Evolutionary conservation across 2,329 filamentous ascomycete genomes (phyloP), one percentile per base, ranked within the genome.

Genomic region (Mycosphaerella sp.): DNA sequence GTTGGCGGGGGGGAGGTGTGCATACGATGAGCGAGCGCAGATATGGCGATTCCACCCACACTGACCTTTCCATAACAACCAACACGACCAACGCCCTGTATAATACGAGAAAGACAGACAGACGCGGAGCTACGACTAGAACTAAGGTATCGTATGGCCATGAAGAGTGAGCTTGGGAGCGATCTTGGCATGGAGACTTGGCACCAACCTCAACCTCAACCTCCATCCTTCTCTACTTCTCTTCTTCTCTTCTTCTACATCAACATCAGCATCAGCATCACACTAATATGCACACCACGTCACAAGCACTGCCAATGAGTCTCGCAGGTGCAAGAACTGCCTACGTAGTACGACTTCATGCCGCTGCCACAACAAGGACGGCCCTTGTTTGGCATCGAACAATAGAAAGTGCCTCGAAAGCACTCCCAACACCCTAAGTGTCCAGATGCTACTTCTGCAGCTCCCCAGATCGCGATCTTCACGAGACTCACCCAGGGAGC

Each of bases 21-120:
- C 65, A 55, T 71, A 75, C 73, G 51, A 76, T 60, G 28, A 76
- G 65, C 32, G 73, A 75, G 56, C 72, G 68, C 48, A 74, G 50
- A 54, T 74, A 75, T n/a, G 73, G 73, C 54, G 72, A 75, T 50
- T 75, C 71, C 51, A 73, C 55, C 37, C 63, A 27, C 6, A n/a
- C 8, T 14, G 41, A 36, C 45, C 21, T 17, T 21, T 48, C 45
- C 45, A 48, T 48, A 32, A 34, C 37, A 17, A 35, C 45, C 25
- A 13, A 13, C 25, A 30, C 37, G 25, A 36, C 45, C 10, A 41
- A 48, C 45, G 45, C 45, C 36, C 17, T 30, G 28, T 16, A 18
- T 21, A 48, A 48, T 48, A 36, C 45, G 32, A 36, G 6, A 48
- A 41, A 34, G 27, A 41, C 36, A 32, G 45, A 28, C n/a, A 18